Percentiles rank a stretch among this genome's conserved stretches.
These are phyloP conservation scores for Psilocybe cubensis DNA, from an alignment of 768 basidiomycete genomes.

Conservation along the genomic window DNA sequence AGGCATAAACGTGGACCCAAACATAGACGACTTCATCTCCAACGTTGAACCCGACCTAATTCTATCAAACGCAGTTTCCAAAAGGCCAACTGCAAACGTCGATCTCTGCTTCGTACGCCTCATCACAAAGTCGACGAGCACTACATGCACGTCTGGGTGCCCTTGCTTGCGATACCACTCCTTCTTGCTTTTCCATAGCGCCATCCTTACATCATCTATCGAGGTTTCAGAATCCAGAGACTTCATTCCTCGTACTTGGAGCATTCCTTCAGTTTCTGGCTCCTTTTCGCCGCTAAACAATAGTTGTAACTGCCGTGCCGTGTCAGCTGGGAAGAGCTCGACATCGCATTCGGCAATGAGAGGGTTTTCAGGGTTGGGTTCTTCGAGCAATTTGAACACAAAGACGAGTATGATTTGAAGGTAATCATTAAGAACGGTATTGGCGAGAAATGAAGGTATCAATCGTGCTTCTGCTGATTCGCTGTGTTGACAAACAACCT, in stretches of 20 bases:
- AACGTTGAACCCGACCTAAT: neutral
- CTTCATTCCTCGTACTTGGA: neutral
- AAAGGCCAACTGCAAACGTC: neutral
- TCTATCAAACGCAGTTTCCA: neutral
- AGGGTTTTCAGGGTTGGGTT: neutral
- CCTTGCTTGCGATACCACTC: neutral
- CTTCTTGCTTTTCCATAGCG: slow-evolving; percentile 2
- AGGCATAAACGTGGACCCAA: neutral
- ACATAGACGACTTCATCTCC: slow-evolving; percentile 1
- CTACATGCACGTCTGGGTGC: neutral
- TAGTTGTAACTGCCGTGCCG: neutral
- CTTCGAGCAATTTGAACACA: neutral
- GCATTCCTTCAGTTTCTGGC: neutral
- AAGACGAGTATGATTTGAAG: slow-evolving; percentile 4
- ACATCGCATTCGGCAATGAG: slow-evolving; percentile 3
- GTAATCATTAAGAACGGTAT: neutral
- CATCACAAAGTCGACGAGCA: neutral
- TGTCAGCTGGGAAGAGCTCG: slow-evolving; percentile 5
- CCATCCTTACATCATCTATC: slow-evolving; percentile 4
- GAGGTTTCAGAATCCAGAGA: neutral
- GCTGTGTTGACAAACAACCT: neutral
- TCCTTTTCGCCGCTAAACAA: too few species aligned
- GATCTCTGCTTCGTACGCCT: neutral
- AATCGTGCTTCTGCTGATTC: neutral
- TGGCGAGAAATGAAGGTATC: slow-evolving; percentile 2